Evolutionary conservation across 1,284 basidiomycete genomes (phyloP), one percentile per base, ranked within the genome.

Genomic region (Trametes hirsuta): DNA sequence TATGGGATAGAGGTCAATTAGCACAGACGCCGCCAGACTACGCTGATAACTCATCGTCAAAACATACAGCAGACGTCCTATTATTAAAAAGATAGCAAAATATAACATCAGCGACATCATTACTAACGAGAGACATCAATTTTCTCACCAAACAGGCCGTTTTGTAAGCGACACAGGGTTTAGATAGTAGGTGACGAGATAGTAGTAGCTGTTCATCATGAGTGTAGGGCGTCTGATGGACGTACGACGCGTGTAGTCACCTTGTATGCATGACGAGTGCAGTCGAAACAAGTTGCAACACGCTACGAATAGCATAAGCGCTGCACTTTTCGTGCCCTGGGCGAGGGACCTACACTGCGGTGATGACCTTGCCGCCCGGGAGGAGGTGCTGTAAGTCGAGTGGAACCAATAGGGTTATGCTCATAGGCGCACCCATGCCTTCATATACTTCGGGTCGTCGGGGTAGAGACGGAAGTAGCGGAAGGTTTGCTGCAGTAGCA

Each of bases 391-490:
- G 39, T 40, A 40, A 40, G 39, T 14, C 39, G 42, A 21, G 4
- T 30, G 8, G 8, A 4, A 30, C 21, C 10, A 41, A 11, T 30
- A 3, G 22, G 15, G 24, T 25, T 4, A 30, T 6, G 30, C 39
- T 22, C n/a, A 4, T 5, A 22, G 11, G 18, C 47, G 6, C 30
- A 57, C 55, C 55, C 55, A 57, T 42, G 24, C 5, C 21, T 57
- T 57, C 41, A 57, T 37, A 35, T 37, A 57, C 34, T 24, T 11
- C 14, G 47, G 40, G 18, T 57, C 48, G 18, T 21, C 6, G 14
- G 55, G 48, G 42, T 51, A 57, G 11, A 50, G 48, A 34, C 55
- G 55, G 22, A 51, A 57, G 34, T 57, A 57, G 15, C 47, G 42
- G 35, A 57, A 25, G 6, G 41, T 51, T 22, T 57, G 55, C 22